Conservation (phyloP, 768 basidiomycete genomes). For the Mycena rosella region DNA sequence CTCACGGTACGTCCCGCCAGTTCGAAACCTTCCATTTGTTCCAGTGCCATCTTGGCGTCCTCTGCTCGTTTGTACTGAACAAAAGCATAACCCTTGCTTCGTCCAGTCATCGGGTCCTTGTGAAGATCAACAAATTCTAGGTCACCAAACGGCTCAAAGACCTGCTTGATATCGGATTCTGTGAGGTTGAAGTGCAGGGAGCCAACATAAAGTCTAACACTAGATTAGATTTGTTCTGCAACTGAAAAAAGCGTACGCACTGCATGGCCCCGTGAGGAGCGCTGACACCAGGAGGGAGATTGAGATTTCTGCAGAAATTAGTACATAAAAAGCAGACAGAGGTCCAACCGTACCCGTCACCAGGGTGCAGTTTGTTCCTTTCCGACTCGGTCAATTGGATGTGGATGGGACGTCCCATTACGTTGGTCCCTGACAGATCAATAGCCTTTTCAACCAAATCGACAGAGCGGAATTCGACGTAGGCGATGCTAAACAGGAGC, state of each 20-base stretch:
- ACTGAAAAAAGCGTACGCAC: slow-evolving; percentile 55
- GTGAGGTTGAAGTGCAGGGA: slow-evolving; percentile 97
- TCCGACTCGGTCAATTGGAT: slow-evolving; percentile 98
- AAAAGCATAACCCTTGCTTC: slow-evolving; percentile 98
- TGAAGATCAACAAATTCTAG: slow-evolving; percentile 99
- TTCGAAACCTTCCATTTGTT: slow-evolving; percentile 99
- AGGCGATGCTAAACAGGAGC: slow-evolving; percentile 81
- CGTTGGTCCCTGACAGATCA: slow-evolving; percentile 90
- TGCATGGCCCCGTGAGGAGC: slow-evolving; percentile 87
- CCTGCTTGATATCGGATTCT: slow-evolving; percentile 97
- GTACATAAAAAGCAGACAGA: slow-evolving; percentile 11
- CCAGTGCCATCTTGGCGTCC: slow-evolving; percentile 96
- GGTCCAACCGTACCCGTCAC: slow-evolving; percentile 80
- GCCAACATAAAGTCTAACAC: slow-evolving; percentile 90
- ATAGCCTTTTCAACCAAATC: slow-evolving; percentile 94
- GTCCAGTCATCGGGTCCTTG: slow-evolving; percentile 92
- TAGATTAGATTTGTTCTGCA: slow-evolving; percentile 23
- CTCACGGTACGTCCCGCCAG: slow-evolving; percentile 93
- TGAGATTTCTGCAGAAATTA: slow-evolving; percentile 69
- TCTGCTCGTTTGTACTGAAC: slow-evolving; percentile 96
- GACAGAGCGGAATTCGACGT: slow-evolving; percentile 94
- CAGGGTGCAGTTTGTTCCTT: slow-evolving; percentile 89
- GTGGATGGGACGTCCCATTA: slow-evolving; percentile 98
- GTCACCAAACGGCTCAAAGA: slow-evolving; percentile 99
- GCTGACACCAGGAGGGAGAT: slow-evolving; percentile 87